phyloP scores from a whole-genome alignment of 352 stramenopile species.

The Pythium rishiriense region DNA sequence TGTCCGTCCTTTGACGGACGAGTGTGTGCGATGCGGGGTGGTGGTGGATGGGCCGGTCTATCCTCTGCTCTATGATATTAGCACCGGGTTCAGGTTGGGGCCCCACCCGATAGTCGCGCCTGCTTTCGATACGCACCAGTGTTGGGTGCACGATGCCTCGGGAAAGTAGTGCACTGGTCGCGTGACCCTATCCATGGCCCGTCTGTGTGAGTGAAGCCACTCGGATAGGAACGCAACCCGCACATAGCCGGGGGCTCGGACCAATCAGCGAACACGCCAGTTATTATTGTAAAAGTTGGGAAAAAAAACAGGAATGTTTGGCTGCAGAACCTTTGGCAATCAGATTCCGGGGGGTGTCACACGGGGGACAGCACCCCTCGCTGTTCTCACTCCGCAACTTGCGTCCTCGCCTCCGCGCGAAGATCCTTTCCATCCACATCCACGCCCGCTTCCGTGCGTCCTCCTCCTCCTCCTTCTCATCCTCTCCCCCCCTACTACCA shows the following conservation, averaged over 20 bases:
- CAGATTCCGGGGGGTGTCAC: not conserved
- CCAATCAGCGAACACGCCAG: not conserved
- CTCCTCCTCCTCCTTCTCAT: not conserved
- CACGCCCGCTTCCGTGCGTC: too few relatives aligned
- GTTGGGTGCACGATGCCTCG: not conserved
- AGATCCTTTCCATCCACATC: too few relatives aligned
- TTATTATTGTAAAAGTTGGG: not conserved
- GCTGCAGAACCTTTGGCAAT: not conserved
- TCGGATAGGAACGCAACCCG: not conserved
- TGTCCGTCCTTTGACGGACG: too few relatives aligned
- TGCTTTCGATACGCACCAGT: not conserved
- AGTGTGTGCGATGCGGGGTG: too few relatives aligned
- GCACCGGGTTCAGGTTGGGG: not conserved
- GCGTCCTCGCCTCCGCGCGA: not conserved
- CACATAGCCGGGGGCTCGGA: not conserved
- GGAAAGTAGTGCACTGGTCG: not conserved
- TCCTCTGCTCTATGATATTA: not conserved
- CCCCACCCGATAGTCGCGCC: too few relatives aligned
- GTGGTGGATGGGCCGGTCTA: too few relatives aligned
- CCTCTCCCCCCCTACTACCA: not conserved
- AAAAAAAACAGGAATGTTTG: too few relatives aligned
- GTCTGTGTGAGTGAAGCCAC: not conserved
- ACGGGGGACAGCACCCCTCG: not conserved
- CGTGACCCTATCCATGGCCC: not conserved
- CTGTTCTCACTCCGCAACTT: slow-evolving; percentile 1